Base-by-base conservation (phyloP, 352 stramenopile species). In the Pythium brachiatum region DNA sequence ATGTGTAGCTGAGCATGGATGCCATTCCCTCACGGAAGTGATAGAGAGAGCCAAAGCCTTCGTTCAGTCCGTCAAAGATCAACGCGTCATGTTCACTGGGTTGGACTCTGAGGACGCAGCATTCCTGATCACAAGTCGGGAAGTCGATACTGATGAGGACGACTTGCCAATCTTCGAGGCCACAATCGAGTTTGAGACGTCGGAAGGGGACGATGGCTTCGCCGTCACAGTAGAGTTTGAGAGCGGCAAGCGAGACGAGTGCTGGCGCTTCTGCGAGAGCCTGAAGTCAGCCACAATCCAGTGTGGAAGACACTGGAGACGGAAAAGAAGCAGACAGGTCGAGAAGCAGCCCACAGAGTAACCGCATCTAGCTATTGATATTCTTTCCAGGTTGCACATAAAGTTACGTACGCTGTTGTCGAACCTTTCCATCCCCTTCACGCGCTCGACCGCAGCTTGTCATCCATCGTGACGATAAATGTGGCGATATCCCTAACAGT, bases 401-500 rank as follows among this genome's bases (percentile, higher is more conserved):
- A 34, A 34, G 5, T 34, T 9, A 34, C 29, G 29, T 34, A 34
- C 29, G 29, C 9, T 34, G 5, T 34, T 34, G 9, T 9, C 29
- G 5, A 34, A 9, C 29, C 9, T 34, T 34, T 34, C 29, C 29
- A 9, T 9, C 9, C 5, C 9, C 5, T 9, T 70, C 43, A 61
- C 31, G 59, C 50, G 15, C 9, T 53, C 18, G 58, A 34, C 6
- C 57, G 53, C 20, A 68, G 63, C 39, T 76, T 86, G 47, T 81
- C 68, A 9, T 70, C 62, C 51, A 88, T 64, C 1, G 64, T 75
- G 20, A 92, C 73, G 39, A 90, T 77, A 15, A 89, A 83, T 21
- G 79, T 76, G 16, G 68, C 72, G 34, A 92, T 88, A 57, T 92
- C 81, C 12, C 64, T 70, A 46, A 92, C 72, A 1, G 78, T 90